A percentile compares a stretch with the other conserved stretches of the same genome.
phyloP scores from a whole-genome alignment of 1,284 basidiomycete species.

The Papiliotrema flavescens region DNA sequence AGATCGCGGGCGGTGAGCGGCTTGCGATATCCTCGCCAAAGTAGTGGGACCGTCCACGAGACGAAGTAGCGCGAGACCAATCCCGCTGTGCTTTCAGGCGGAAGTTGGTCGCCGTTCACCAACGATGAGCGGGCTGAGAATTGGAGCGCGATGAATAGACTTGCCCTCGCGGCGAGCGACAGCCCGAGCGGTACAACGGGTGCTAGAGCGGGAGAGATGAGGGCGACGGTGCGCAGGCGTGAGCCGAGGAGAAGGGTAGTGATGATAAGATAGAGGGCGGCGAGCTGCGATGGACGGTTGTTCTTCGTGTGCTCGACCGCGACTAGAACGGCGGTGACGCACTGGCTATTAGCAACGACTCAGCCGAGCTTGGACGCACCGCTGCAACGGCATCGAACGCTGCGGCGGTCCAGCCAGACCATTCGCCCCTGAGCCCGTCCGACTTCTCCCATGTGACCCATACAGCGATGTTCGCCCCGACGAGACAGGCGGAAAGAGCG shows the following conservation, averaged over 20 bases:
- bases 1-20: constrained; percentile 13
- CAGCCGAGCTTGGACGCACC: no score
- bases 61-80: constrained; percentile 14
- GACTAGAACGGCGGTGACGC: constrained; percentile 1
- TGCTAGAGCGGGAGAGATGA: not conserved
- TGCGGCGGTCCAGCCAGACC: constrained; percentile 3
- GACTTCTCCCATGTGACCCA: constrained; percentile 4
- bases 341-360: not conserved
- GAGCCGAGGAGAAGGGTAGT: constrained; percentile 8
- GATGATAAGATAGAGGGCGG: constrained; percentile 16
- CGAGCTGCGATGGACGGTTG: constrained; percentile 11
- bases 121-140: constrained; percentile 10
- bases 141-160: constrained; percentile 15
- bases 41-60: constrained; percentile 14
- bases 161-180: constrained; percentile 3
- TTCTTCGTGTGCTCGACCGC: constrained; percentile 9
- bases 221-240: constrained; percentile 9
- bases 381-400: constrained; percentile 5
- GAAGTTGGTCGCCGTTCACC: constrained; percentile 3
- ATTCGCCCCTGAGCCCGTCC: not conserved
- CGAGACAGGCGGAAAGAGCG: not conserved
- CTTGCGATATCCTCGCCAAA: constrained; percentile 12
- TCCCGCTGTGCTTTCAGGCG: constrained; percentile 11
- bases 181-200: not conserved
- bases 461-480: constrained; percentile 1